These are phyloP conservation scores for Coemansia sp. DNA, from an alignment of 192 early-diverging fungal genomes.

Conservation along the genomic window DNA sequence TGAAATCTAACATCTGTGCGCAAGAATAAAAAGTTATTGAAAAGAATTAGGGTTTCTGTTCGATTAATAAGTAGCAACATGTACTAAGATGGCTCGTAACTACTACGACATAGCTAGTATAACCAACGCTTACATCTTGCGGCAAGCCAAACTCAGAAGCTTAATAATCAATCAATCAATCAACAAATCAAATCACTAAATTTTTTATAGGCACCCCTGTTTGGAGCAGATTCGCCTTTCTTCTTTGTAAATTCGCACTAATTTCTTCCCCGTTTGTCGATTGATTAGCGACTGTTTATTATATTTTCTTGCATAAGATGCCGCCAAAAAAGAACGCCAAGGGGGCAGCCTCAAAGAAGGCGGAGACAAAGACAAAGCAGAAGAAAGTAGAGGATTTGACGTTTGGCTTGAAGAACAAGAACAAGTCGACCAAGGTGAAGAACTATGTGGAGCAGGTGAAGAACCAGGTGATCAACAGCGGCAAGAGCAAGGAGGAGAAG, in stretches of 20 bases:
- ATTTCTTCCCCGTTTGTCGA: neutral
- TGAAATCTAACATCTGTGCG: neutral
- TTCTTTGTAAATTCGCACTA: neutral
- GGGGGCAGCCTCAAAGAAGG: constrained; percentile 51
- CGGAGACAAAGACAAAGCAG: constrained; percentile 67
- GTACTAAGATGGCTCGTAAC: neutral
- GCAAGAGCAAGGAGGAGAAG: constrained; percentile 55
- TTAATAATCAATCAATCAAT: neutral
- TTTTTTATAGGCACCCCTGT: too few relatives aligned
- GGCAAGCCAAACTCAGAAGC: neutral
- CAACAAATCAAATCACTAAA: neutral
- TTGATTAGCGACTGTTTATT: neutral
- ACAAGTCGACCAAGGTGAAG: constrained; percentile 88
- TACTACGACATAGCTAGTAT: neutral
- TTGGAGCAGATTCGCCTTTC: neutral
- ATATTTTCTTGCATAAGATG: constrained; percentile 55
- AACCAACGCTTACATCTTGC: neutral
- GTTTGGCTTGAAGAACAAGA: constrained; percentile 99
- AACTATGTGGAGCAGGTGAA: constrained; percentile 92
- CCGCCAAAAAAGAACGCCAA: constrained; percentile 70
- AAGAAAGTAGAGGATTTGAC: constrained; percentile 94
- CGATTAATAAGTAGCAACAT: neutral
- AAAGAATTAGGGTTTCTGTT: too few relatives aligned
- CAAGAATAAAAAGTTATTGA: too few relatives aligned
- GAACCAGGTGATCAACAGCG: constrained; percentile 68